These are phyloP conservation scores for Phytopythium sindhum DNA, from an alignment of 352 stramenopile species.

Conservation along the genomic window DNA sequence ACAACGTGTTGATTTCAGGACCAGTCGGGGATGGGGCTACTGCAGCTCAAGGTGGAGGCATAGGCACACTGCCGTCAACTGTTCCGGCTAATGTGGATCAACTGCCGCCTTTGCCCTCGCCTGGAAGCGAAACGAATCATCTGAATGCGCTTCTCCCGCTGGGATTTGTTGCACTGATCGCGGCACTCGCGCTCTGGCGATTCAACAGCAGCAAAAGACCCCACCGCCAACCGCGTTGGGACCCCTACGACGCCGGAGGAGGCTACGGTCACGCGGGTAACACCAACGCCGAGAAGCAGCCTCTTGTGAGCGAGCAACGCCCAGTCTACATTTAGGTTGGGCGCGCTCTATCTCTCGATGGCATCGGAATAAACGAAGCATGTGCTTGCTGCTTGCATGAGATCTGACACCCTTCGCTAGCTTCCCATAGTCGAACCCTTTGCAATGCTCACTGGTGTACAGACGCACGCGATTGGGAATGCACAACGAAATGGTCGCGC, in stretches of 20 bases:
- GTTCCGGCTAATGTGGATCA: neutral
- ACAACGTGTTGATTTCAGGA: neutral
- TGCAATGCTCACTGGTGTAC: too few relatives aligned
- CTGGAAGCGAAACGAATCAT: neutral
- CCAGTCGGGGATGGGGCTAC: neutral
- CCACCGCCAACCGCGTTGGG: neutral
- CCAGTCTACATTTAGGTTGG: slow-evolving; percentile 3
- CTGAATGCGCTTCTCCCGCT: neutral
- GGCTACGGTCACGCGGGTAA: neutral
- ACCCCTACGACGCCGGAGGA: neutral
- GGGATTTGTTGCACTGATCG: neutral
- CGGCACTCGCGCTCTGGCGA: slow-evolving; percentile 1
- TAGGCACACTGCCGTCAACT: neutral
- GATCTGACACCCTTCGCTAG: too few relatives aligned
- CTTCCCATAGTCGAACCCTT: too few relatives aligned
- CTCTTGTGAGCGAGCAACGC: neutral
- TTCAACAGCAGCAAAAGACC: neutral
- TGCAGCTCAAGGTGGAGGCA: neutral
- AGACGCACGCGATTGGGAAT: too few relatives aligned
- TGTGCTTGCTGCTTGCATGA: too few relatives aligned
- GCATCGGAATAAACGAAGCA: too few relatives aligned
- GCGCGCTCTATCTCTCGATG: too few relatives aligned
- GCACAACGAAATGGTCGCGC: too few relatives aligned
- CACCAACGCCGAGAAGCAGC: neutral
- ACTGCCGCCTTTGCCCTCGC: neutral